Evolutionary conservation across 2,329 filamentous ascomycete species (phyloP).

Genomic region (Cladosporium colombiae): DNA sequence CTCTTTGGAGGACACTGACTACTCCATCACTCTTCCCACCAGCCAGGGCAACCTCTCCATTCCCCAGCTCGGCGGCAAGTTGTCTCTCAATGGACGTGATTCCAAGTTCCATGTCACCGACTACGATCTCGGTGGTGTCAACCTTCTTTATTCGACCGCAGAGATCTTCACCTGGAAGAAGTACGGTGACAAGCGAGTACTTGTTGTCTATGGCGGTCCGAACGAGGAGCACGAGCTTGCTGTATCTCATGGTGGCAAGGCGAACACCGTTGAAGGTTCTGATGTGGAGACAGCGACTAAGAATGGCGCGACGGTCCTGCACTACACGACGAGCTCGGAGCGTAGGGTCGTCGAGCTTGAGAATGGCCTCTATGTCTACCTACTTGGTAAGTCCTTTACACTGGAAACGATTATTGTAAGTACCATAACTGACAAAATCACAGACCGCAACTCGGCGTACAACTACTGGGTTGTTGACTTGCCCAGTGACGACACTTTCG

Average conservation of each 20-base stretch:
- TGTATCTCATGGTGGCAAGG: slow-evolving; percentile 41
- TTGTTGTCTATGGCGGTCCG: slow-evolving; percentile 65
- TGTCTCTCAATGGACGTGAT: slow-evolving; percentile 64
- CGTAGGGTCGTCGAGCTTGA: slow-evolving; percentile 55
- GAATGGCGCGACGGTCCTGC: slow-evolving; percentile 51
- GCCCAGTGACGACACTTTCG: slow-evolving; percentile 39
- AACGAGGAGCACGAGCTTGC: slow-evolving; percentile 66
- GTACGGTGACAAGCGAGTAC: slow-evolving; percentile 58
- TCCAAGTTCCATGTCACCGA: slow-evolving; percentile 68
- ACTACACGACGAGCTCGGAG: slow-evolving; percentile 58
- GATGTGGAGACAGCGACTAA: slow-evolving; percentile 39
- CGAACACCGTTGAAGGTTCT: slow-evolving; percentile 45
- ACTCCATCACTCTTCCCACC: slow-evolving; percentile 64
- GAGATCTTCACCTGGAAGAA: slow-evolving; percentile 72
- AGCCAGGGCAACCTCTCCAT: slow-evolving; percentile 59
- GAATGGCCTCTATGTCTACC: slow-evolving; percentile 55
- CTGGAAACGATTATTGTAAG: neutral
- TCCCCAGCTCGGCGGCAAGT: slow-evolving; percentile 58
- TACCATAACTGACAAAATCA: neutral
- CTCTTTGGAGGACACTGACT: slow-evolving; percentile 58
- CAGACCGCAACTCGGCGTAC: slow-evolving; percentile 67
- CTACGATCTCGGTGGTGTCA: slow-evolving; percentile 62
- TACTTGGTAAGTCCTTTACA: slow-evolving; percentile 49
- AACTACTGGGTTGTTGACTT: slow-evolving; percentile 68
- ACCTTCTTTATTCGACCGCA: slow-evolving; percentile 66